Percentiles rank a stretch among this genome's conserved stretches.
phyloP scores from a whole-genome alignment of 345 rosid species.

The Syzygium jambos region DNA sequence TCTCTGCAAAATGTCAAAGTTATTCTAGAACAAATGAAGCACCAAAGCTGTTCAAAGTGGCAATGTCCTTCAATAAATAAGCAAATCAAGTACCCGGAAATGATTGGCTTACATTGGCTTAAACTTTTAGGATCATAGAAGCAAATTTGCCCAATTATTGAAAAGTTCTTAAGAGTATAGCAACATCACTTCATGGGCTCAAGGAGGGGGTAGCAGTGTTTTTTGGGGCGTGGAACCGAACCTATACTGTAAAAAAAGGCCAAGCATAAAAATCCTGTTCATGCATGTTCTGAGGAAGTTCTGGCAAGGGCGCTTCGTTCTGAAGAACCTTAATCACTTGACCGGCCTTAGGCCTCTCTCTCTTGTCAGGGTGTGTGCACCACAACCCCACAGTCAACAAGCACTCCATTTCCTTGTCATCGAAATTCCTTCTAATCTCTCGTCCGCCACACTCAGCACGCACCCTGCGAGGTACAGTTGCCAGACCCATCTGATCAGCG shows the following conservation, averaged over 20 bases:
- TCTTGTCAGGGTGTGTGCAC: conserved; percentile 10
- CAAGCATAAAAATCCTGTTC: neutral
- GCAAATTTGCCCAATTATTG: neutral
- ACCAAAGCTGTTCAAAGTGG: neutral
- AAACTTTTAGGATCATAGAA: neutral
- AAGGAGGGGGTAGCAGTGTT: neutral
- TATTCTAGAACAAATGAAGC: neutral
- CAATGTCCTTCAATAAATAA: neutral
- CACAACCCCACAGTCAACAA: conserved; percentile 9
- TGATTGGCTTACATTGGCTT: neutral
- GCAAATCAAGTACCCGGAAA: neutral
- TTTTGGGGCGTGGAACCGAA: neutral
- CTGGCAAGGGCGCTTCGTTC: conserved; percentile 7
- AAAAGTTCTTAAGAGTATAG: neutral
- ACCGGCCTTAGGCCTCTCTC: conserved; percentile 8
- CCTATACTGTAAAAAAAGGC: neutral
- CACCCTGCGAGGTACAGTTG: conserved; percentile 4
- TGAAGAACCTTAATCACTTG: conserved; percentile 10
- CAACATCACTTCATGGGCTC: neutral
- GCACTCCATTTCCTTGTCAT: conserved; percentile 9
- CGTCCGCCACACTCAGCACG: conserved; percentile 6
- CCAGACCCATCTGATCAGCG: conserved; percentile 13
- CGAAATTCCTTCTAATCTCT: conserved; percentile 4
- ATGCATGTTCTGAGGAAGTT: neutral
- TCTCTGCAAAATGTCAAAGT: neutral